Conservation (phyloP, 768 basidiomycete genomes). For the Tylopilus sp. region DNA sequence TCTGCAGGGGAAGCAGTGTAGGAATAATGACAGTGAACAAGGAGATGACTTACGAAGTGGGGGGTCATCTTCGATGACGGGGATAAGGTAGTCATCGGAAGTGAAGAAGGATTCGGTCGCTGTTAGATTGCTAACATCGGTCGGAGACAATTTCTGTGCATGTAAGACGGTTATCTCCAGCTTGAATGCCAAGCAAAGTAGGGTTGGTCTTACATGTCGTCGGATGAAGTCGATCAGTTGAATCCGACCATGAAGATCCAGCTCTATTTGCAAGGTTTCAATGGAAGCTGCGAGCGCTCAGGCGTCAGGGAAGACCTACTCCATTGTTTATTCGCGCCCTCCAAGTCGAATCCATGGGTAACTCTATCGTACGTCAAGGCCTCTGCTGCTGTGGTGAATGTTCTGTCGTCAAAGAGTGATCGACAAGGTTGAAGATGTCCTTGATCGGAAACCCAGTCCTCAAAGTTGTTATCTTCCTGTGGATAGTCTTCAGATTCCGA, state of each 20-base stretch:
- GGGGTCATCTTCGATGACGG: constrained; percentile 82
- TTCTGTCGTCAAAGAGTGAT: constrained; percentile 73
- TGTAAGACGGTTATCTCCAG: constrained; percentile 2
- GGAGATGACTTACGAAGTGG: constrained; percentile 65
- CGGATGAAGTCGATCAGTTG: constrained; percentile 86
- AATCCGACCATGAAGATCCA: constrained; percentile 79
- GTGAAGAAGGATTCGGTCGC: constrained; percentile 61
- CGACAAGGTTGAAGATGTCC: constrained; percentile 48
- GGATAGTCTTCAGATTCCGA: constrained; percentile 25
- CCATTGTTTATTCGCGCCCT: constrained; percentile 45
- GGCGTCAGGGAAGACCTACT: constrained; percentile 45
- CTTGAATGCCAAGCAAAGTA: neutral
- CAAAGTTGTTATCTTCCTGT: constrained; percentile 63
- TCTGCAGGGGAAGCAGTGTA: constrained; percentile 40
- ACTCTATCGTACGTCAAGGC: constrained; percentile 59
- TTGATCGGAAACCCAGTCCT: constrained; percentile 79
- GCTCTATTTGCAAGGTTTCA: constrained; percentile 37
- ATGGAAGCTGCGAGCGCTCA: neutral
- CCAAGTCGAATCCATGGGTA: constrained; percentile 61
- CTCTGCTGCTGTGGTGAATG: constrained; percentile 56
- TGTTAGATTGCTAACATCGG: constrained; percentile 43
- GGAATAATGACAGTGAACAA: neutral
- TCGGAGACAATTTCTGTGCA: constrained; percentile 50
- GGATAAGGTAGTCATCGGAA: constrained; percentile 79
- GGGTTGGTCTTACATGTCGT: constrained; percentile 48